These are phyloP conservation scores for Blastomyces silverae DNA, from an alignment of 2,329 filamentous ascomycete genomes.

Conservation along the genomic window DNA sequence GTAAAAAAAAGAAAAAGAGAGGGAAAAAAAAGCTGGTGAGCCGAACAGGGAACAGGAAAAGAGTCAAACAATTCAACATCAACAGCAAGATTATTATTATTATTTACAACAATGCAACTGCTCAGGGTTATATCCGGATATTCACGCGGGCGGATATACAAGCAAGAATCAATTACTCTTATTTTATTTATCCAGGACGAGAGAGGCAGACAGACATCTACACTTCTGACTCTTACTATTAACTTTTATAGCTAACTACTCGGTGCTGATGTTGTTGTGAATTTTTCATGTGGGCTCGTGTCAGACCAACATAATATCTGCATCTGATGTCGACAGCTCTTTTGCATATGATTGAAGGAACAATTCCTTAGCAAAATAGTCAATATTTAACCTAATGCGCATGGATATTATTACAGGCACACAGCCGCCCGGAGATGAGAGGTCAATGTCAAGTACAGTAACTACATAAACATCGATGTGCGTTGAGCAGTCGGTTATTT, in stretches of 20 bases:
- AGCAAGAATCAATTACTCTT: not conserved
- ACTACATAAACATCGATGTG: too few relatives aligned
- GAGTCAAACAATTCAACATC: too few relatives aligned
- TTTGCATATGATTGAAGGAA: not conserved
- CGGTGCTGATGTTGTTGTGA: not conserved
- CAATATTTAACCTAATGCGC: not conserved
- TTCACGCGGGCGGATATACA: not conserved
- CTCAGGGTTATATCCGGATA: not conserved
- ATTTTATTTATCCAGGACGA: not conserved
- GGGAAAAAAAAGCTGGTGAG: not conserved
- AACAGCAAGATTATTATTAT: not conserved
- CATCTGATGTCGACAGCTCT: not conserved
- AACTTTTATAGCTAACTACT: not conserved
- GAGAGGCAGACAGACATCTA: not conserved
- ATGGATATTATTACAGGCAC: too few relatives aligned
- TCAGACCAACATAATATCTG: not conserved
- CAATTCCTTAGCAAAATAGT: not conserved
- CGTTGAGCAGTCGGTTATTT: too few relatives aligned
- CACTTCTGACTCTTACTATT: not conserved
- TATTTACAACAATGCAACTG: not conserved
- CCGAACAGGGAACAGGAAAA: not conserved
- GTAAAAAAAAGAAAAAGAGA: not conserved
- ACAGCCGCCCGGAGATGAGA: too few relatives aligned
- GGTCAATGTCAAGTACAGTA: too few relatives aligned
- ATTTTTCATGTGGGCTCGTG: not conserved